Evolutionary conservation across 257 asterid species (phyloP).

Genomic region (Scutellaria barbata): DNA sequence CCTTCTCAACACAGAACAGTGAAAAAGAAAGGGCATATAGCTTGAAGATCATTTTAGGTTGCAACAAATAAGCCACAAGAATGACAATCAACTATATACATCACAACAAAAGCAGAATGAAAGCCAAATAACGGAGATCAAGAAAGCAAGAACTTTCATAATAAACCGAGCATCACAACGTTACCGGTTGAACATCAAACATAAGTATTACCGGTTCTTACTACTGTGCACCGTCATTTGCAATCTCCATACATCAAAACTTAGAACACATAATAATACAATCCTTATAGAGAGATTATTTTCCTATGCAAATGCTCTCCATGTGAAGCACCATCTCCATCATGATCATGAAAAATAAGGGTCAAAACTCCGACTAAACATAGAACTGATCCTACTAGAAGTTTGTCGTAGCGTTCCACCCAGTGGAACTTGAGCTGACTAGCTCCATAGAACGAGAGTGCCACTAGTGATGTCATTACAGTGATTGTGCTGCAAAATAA

Average conservation of each 20-base stretch:
- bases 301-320: conserved; percentile 69
- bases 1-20: no score
- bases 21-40: background rate
- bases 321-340: conserved; percentile 41
- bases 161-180: conserved; percentile 19
- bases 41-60: background rate
- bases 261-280: background rate
- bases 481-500: conserved; percentile 74
- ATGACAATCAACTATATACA: conserved; percentile 22
- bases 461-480: conserved; percentile 96
- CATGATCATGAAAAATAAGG: conserved; percentile 85
- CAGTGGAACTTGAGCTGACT: conserved; percentile 98
- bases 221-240: conserved; percentile 21
- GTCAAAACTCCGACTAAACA: conserved; percentile 91
- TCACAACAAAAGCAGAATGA: conserved; percentile 17
- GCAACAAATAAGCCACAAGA: background rate
- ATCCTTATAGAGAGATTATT: conserved; percentile 49
- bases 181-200: conserved; percentile 13
- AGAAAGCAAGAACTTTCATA: background rate
- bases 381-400: conserved; percentile 91
- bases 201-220: conserved; percentile 27
- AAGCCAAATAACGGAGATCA: background rate
- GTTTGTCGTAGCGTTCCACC: conserved; percentile 97
- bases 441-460: conserved; percentile 95
- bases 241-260: conserved; percentile 33